phyloP scores from a whole-genome alignment of 179 eudicot species.

The Vitellaria paradoxa region DNA sequence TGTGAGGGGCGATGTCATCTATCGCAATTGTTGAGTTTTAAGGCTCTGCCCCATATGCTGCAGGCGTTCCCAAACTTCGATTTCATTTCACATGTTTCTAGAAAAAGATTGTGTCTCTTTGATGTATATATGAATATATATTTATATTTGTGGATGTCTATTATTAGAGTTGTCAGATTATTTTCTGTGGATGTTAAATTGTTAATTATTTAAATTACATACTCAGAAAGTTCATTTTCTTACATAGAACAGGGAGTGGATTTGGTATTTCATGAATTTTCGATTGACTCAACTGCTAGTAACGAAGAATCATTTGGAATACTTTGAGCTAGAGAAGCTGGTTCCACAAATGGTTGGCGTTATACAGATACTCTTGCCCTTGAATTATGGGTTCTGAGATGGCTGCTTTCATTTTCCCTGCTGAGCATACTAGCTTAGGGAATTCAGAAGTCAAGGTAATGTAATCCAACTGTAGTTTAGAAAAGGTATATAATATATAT shows the following conservation, averaged over 20 bases:
- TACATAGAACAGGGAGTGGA: background rate
- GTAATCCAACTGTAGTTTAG: background rate
- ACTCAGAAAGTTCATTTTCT: background rate
- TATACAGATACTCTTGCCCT: conserved; percentile 3
- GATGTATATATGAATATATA: too few species aligned
- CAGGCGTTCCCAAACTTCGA: background rate
- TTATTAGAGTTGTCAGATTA: background rate
- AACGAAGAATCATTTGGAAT: background rate
- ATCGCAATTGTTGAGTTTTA: background rate
- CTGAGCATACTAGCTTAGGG: conserved; percentile 23
- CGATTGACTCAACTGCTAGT: background rate
- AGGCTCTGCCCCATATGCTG: background rate
- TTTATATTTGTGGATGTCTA: background rate
- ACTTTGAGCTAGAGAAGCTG: background rate
- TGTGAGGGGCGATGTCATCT: background rate
- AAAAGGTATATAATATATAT: background rate
- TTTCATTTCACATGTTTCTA: background rate
- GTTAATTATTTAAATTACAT: background rate
- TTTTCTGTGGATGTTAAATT: background rate
- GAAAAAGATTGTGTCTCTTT: background rate
- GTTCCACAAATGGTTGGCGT: conserved; percentile 11
- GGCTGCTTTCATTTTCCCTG: conserved; percentile 21
- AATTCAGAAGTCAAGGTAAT: conserved; percentile 22
- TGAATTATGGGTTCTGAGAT: conserved; percentile 18
- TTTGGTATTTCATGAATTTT: background rate